Base-by-base conservation (phyloP, 148 eudicot genomes). In the Camellia lanceoleosa region DNA sequence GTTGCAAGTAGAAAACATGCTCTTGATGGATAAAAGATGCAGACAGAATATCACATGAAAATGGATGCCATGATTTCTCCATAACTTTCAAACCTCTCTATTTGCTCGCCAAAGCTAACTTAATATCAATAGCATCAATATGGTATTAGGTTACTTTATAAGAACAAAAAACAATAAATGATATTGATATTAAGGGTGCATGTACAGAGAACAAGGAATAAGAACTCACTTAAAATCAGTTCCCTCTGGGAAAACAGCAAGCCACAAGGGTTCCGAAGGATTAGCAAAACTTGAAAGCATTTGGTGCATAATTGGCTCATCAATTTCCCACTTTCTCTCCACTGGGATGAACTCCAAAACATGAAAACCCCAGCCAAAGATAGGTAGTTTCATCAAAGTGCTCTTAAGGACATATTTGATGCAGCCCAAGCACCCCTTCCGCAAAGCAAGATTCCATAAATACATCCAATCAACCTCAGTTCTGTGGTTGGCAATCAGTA, bases 401-500 rank as follows among this genome's bases (percentile, higher is more conserved):
- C 87, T 89, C 80, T 92, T 92, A 38, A 92, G 92, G 76, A 92
- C 84, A 84, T 90, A 92, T 71, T 90, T 92, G 86, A 92, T 89
- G 87, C 80, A 87, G 38, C 92, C 97, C 72, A 90, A 74, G 66
- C 89, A 76, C 47, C 88, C 97, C 78, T 92, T 92, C 43, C 97
- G 80, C 69, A 90, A 79, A 49, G 97, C 97, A 83, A 92, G 91
- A 80, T 92, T 83, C 97, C 97, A 90, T 74, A 92, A 77, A 81
- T 92, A 92, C 97, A 92, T 92, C 97, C 97, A 90, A 83, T 92
- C 97, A 85, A 92, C 94, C 81, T 92, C 97, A n/a, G 97, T 92
- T 82, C 94, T 86, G 82, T 92, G 97, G 71, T 92, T 92, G 62
- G 94, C 91, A 61, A 92, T 90, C 55, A 92, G 82, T 84, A 92